Evolutionary conservation across 192 early-diverging fungal species (phyloP), one percentile per base, ranked within the genome.

Genomic region (Coemansia sp.): DNA sequence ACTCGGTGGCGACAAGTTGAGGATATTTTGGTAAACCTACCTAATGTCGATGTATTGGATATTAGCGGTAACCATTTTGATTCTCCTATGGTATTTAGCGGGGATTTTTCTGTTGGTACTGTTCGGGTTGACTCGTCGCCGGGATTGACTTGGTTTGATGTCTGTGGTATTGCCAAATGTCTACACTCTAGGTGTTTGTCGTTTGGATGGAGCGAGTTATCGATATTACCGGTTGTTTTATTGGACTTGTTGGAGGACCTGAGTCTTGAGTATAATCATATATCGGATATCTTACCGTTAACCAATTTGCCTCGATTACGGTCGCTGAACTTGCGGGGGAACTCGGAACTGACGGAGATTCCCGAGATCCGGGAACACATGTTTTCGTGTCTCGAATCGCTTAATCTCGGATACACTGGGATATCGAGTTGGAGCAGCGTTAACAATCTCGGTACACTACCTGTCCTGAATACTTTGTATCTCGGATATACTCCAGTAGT

Each of bases 21-120:
- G 5, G 50, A 62, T 2, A 74, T 82, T 27, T 22, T 82, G 3
- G 4, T 0, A 1, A 13, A 32, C 11, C 34, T 78, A 12, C 62
- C 63, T 1, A 49, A 38, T 10, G n/a, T 67, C 8, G 11, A 59
- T 11, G 43, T 44, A 1, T 37, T 78, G 44, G 76, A 78, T 37
- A 47, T 78, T 5, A 78, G 76, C 50, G 70, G 62, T 12, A 78
- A 78, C 60, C 70, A 72, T 24, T 58, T 70, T 24, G 60, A 58
- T 1, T 18, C 50, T 0, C 68, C 68, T 1, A 1, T 70, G 32
- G 13, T 16, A 18, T 10, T 35, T 22, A 9, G 1, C 0, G 3
- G 5, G 16, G 20, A 4, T 15, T 30, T 44, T 4, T 43, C 20
- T 1, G 35, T 78, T 3, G 59, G 68, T 30, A 67, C 67, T 8